Base-by-base conservation (phyloP, 2,329 filamentous ascomycete species). In the Ophiosphaerella narmari region DNA sequence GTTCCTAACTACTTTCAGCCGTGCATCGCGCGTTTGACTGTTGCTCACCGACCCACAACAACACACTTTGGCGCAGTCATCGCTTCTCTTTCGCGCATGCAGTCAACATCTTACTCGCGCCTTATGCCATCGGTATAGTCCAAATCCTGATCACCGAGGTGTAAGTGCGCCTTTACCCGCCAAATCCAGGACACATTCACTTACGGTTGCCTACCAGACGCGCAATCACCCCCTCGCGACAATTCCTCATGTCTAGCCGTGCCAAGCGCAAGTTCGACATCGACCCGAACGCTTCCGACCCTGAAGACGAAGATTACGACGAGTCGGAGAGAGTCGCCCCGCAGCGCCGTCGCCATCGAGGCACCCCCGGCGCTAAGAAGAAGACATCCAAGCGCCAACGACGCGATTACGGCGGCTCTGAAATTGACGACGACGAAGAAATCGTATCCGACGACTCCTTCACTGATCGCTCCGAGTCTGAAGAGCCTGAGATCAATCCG, bases 401-500 rank as follows among this genome's bases (percentile, higher is more conserved):
- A 46, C 68, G 66, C 51, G 57, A 42, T 21, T 73, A 73, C 57
- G 54, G 51, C 55, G 67, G 63, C 41, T 70, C 67, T 40, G 72
- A 74, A 46, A 67, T 71, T 32, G 72, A 73, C 57, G 71, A 76
- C 52, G 77, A 79, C 60, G 81, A 80, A 50, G 77, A 81, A 37
- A 74, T 79, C 46, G 73, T 76, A 6, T 74, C 74, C 32, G 74
- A 78, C 35, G 78, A 79, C 29, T 76, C 72, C 3, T 74, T 73
- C 53, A 68, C 68, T 40, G 70, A 72, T 7, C 66, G 64, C 46
- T 70, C 70, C 11, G 68, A 73, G 40, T 73, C 73, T 21, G 77
- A 76, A 50, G 78, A 81, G 7, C 71, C 78, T 1, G 80, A 82
- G 61, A 75, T 79, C 50, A 85, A 85, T 60, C 80, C 81, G 14